phyloP scores from a whole-genome alignment of 2,329 filamentous ascomycete genomes.

The Monosporascus ibericus region DNA sequence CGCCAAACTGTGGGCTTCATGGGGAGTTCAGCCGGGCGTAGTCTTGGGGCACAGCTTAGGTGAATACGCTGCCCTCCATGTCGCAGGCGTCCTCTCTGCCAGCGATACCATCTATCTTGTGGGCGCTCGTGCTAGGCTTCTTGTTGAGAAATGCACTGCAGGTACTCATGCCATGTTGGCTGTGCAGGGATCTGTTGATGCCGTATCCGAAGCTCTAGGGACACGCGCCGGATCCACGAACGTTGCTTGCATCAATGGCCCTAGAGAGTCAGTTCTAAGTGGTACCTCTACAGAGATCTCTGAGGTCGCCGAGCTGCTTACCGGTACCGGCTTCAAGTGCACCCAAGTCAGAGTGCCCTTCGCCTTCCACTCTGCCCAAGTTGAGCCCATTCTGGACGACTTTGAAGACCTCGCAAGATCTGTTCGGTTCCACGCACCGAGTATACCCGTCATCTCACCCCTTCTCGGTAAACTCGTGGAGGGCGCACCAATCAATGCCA shows the following conservation, averaged over 20 bases:
- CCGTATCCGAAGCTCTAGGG: conserved; percentile 46
- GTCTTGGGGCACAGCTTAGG: conserved; percentile 61
- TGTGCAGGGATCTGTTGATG: conserved; percentile 41
- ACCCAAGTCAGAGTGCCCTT: conserved; percentile 60
- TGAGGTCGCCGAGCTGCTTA: conserved; percentile 33
- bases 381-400: conserved; percentile 55
- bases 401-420: conserved; percentile 49
- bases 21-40: conserved; percentile 48
- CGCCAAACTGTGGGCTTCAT: conserved; percentile 48
- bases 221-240: conserved; percentile 35
- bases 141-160: conserved; percentile 58
- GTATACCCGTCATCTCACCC: conserved; percentile 61
- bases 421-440: conserved; percentile 50
- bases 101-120: conserved; percentile 69
- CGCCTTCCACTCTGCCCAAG: conserved; percentile 61
- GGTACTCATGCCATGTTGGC: conserved; percentile 58
- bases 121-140: conserved; percentile 58
- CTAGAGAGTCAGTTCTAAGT: conserved; percentile 68
- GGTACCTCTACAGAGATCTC: conserved; percentile 36
- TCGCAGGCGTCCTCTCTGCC: conserved; percentile 64
- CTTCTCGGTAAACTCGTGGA: conserved; percentile 57
- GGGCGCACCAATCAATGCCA: conserved; percentile 48
- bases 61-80: conserved; percentile 67
- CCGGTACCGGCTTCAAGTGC: conserved; percentile 49
- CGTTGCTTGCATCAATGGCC: conserved; percentile 69